phyloP scores from a whole-genome alignment of 2,329 filamentous ascomycete species.

The Phyllosticta paracitricarpa region DNA sequence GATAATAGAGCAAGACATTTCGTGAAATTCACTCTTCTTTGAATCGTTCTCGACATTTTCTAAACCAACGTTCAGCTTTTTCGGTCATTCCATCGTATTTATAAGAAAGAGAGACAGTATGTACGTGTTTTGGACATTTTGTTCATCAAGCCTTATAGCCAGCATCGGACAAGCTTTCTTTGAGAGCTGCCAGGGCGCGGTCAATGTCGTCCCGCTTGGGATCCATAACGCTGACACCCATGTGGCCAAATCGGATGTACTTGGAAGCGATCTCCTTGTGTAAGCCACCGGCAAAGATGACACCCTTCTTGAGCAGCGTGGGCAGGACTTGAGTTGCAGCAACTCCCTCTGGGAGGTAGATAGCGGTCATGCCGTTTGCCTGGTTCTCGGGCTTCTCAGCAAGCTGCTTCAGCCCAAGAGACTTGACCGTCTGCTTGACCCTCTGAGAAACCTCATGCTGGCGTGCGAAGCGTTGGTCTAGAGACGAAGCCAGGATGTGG shows the following conservation, averaged over 20 bases:
- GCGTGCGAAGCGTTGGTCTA: constrained; percentile 71
- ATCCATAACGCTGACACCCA: constrained; percentile 90
- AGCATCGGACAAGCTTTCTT: constrained; percentile 63
- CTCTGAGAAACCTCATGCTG: constrained; percentile 73
- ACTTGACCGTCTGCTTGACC: constrained; percentile 73
- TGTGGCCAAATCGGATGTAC: constrained; percentile 94
- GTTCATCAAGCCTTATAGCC: constrained; percentile 43
- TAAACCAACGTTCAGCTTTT: neutral
- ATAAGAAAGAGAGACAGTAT: neutral
- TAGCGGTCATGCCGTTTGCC: constrained; percentile 95
- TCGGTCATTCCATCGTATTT: neutral
- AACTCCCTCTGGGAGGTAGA: constrained; percentile 81
- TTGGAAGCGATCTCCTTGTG: constrained; percentile 91
- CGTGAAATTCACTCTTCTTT: neutral
- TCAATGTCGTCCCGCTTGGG: constrained; percentile 71
- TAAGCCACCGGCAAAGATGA: constrained; percentile 89
- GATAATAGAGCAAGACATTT: neutral
- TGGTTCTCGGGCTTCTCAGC: constrained; percentile 80
- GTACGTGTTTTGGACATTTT: neutral
- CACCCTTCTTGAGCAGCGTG: constrained; percentile 72
- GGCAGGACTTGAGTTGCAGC: constrained; percentile 76
- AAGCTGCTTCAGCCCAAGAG: constrained; percentile 78
- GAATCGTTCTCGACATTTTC: neutral
- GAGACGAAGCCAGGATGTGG: constrained; percentile 72
- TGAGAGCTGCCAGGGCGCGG: constrained; percentile 68